Evolutionary conservation across 345 rosid genomes (phyloP).

Genomic region (Eutrema yunnanense): DNA sequence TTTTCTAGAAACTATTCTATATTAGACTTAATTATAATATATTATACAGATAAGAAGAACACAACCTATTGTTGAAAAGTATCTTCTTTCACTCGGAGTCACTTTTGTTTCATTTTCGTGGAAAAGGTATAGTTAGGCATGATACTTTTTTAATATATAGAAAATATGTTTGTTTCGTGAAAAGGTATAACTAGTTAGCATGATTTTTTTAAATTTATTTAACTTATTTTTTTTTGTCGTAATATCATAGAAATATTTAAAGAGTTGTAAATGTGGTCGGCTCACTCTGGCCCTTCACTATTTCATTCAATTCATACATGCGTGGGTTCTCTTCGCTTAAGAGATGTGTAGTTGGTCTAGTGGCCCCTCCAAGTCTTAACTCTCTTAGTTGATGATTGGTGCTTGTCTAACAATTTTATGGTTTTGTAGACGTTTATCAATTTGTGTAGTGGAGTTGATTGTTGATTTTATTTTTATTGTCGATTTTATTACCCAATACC

Average conservation of each 20-base stretch:
- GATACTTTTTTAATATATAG: background rate
- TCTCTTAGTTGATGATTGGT: background rate
- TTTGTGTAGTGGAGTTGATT: too few relatives aligned
- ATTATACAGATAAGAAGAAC: background rate
- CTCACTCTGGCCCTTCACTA: slow-evolving; percentile 2
- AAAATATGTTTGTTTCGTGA: background rate
- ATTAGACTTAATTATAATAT: background rate
- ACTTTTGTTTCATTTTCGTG: background rate
- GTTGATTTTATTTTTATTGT: too few relatives aligned
- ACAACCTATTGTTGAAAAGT: slow-evolving; percentile 11
- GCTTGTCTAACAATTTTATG: background rate
- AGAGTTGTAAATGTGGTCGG: background rate
- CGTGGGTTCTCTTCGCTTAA: background rate
- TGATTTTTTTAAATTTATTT: background rate
- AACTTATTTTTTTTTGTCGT: background rate
- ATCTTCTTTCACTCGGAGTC: background rate
- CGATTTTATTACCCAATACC: background rate
- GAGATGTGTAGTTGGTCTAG: background rate
- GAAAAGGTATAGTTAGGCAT: background rate
- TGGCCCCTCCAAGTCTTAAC: background rate
- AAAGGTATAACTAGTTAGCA: background rate
- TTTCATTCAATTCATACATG: background rate
- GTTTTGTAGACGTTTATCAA: background rate
- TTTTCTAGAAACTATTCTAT: background rate
- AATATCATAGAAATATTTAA: background rate